phyloP scores from a whole-genome alignment of 208 protist genomes.

The Trypanosoma boissoni region DNA sequence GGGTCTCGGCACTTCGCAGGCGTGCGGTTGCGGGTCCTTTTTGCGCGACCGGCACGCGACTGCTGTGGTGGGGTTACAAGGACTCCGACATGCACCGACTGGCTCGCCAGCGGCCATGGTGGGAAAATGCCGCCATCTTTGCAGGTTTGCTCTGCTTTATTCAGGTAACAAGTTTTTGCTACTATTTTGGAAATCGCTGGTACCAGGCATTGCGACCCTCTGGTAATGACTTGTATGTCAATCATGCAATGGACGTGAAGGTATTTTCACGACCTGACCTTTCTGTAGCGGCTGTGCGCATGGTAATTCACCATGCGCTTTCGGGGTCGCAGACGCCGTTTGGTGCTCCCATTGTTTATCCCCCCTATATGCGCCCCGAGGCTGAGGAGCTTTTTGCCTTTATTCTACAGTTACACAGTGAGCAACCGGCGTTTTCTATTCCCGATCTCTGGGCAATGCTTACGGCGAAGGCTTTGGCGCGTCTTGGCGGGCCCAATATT shows the following conservation, averaged over 20 bases:
- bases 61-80: conserved; percentile 63
- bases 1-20: background rate
- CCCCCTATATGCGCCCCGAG: conserved; percentile 43
- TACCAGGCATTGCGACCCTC: conserved; percentile 70
- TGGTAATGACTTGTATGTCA: conserved; percentile 64
- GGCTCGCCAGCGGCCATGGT: conserved; percentile 81
- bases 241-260: conserved; percentile 53
- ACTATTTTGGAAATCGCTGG: conserved; percentile 64
- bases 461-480: conserved; percentile 63
- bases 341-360: conserved; percentile 77
- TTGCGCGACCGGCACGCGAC: conserved; percentile 12
- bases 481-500: conserved; percentile 75
- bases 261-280: conserved; percentile 79
- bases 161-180: conserved; percentile 46
- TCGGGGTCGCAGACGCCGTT: conserved; percentile 75
- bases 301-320: conserved; percentile 72
- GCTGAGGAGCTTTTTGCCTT: conserved; percentile 71
- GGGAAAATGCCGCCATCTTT: conserved; percentile 71
- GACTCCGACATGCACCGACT: conserved; percentile 62
- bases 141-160: conserved; percentile 69
- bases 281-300: conserved; percentile 70
- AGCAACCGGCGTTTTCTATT: conserved; percentile 68
- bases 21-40: conserved; percentile 4
- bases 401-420: conserved; percentile 53
- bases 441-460: conserved; percentile 83